Evolutionary conservation across 2,329 filamentous ascomycete genomes (phyloP), one percentile per base, ranked within the genome.

Genomic region (Orbilia quercus): DNA sequence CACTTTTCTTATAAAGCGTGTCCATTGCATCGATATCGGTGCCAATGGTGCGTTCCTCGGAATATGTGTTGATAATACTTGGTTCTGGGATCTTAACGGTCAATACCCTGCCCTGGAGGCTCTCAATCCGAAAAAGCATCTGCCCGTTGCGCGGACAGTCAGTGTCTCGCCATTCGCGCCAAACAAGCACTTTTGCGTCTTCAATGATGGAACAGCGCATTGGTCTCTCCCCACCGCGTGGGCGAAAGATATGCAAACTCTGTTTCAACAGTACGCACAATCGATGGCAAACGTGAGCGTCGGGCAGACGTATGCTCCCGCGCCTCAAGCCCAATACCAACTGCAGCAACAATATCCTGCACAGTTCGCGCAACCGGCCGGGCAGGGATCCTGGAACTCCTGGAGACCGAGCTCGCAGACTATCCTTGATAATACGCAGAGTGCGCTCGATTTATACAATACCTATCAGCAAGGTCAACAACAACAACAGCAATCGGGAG

Each of bases 321-420:
- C 38, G 3, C 16, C 38, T 42, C 38, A 14, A 42, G 38, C 16
- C 11, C 38, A 42, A 14, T 18, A 42, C 12, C 38, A 42, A 14
- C 38, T 6, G 14, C 38, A n/a, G 12, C 38, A 42, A 42, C 11
- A 42, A 42, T 42, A 42, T 42, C 5, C 3, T 4, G 12, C 12
- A 14, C 38, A 14, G 4, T 18, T 3, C 16, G 38, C 38, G 38
- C 12, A 42, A 12, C 38, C 11, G 38, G 12, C 12, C 3, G 16
- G 38, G 14, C 16, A 14, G 12, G 14, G 12, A 4, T 42, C 16
- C 38, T 42, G 38, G 38, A 42, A 42, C 38, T 14, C 16, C 4
- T 42, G 38, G 38, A 42, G 38, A 12, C 38, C 38, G 14, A 42
- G 38, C 14, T 42, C 38, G 38, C 38, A 42, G 38, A 18, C 38